Base-by-base conservation (phyloP, 2,329 filamentous ascomycete genomes). In the Escovopsis sp. region DNA sequence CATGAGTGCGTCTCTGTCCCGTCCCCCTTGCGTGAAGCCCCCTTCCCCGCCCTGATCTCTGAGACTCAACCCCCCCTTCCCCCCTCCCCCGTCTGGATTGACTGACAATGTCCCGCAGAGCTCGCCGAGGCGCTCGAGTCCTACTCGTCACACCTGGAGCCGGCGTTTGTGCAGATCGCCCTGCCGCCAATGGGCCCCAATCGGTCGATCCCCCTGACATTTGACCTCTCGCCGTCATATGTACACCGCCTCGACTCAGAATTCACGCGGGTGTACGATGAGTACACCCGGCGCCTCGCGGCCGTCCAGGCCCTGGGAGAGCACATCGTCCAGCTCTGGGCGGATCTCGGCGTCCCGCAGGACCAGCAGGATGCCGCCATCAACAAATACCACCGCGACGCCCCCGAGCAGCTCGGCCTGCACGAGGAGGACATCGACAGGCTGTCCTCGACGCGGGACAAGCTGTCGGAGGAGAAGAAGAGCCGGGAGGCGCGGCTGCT, bases 181-280 rank as follows among this genome's bases (percentile, higher is more conserved):
- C 74, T 98, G 7, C 91, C 91, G 2, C 89, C 89, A 0, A 87
- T 82, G 3, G 76, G 75, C 1, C 77, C 81, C 5, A 82, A 85
- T 50, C 77, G 84, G 37, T 79, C 79, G 11, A 71, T 94, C 33
- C 76, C 88, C 1, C 76, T 86, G 3, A 83, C 73, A 40, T 96
- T 98, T 59, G 88, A 96, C 54, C 76, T 98, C n/a, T 95, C 89
- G 0, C 79, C 84, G 0, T 72, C 81, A 5, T 98, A 96, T 55
- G 84, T 95, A 41, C 76, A 84, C 47, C 79, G 81, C 43, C 74
- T 98, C 15, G 89, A 98, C 57, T 71, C 74, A 41, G 91, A 98
- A 61, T 98, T 96, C 57, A 86, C 85, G 10, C 78, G 87, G 45
- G 85, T 98, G 15, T 96, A 96, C 61, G 87, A 96, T 55, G 93